Conservation (phyloP, 164 flowering plant genomes). For the Stephania yunnanensis region DNA sequence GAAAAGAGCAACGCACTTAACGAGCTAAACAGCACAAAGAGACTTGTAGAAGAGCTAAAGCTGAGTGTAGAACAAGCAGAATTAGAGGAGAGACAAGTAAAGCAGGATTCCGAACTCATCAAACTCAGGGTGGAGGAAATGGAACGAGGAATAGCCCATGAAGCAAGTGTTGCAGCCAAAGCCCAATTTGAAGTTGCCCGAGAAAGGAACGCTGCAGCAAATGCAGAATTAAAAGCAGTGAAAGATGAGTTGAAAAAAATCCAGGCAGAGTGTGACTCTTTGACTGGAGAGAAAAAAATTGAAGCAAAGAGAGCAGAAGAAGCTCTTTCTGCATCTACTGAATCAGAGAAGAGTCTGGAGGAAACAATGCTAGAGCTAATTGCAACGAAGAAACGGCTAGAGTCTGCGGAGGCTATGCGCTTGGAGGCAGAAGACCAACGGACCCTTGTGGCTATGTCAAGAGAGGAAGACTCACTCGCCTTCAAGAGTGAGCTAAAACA, state of each 20-base stretch:
- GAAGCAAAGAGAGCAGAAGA: constrained; percentile 61
- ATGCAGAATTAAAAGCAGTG: constrained; percentile 56
- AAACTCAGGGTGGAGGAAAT: constrained; percentile 71
- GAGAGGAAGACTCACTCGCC: constrained; percentile 53
- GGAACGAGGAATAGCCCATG: constrained; percentile 83
- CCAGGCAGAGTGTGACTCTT: constrained; percentile 37
- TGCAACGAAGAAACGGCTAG: constrained; percentile 67
- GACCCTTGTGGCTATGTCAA: constrained; percentile 66
- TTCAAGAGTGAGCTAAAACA: constrained; percentile 76
- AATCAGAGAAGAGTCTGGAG: constrained; percentile 74
- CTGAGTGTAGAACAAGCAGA: constrained; percentile 74
- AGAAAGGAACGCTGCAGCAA: constrained; percentile 60
- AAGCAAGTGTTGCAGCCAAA: constrained; percentile 75
- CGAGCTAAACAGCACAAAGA: constrained; percentile 65
- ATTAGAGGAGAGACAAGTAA: constrained; percentile 76
- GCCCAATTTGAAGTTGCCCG: constrained; percentile 84
- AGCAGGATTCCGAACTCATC: constrained; percentile 78
- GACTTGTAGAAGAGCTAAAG: constrained; percentile 74
- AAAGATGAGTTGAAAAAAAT: constrained; percentile 58
- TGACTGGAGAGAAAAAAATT: constrained; percentile 47
- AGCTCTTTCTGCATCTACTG: constrained; percentile 58
- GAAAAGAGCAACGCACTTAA: constrained; percentile 48
- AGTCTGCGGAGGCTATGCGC: constrained; percentile 77
- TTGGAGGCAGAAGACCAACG: constrained; percentile 88
- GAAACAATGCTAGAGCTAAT: constrained; percentile 77